Conservation (phyloP, 768 basidiomycete genomes). For the Agrocybe pediades region DNA sequence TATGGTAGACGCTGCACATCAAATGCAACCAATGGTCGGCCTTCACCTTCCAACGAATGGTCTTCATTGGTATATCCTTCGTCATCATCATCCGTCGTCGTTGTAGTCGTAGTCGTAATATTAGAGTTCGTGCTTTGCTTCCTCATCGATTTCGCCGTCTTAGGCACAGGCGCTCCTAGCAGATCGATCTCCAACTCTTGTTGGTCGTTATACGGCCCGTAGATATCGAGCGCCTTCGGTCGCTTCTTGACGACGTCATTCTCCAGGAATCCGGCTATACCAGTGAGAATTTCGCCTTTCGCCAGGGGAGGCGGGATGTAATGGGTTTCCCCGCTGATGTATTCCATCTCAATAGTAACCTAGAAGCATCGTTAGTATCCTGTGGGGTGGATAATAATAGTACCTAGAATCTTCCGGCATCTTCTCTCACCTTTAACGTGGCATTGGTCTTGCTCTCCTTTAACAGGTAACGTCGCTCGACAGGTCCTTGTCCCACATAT, state of each 20-base stretch:
- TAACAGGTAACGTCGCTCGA: slow-evolving; percentile 68
- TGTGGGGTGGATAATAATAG: neutral
- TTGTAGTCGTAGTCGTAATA: neutral
- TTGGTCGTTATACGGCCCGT: slow-evolving; percentile 38
- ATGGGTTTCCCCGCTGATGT: slow-evolving; percentile 52
- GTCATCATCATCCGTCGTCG: slow-evolving; percentile 4
- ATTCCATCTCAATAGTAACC: slow-evolving; percentile 59
- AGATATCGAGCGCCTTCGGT: slow-evolving; percentile 51
- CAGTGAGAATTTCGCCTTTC: slow-evolving; percentile 71
- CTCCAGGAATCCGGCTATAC: slow-evolving; percentile 63
- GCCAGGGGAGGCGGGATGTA: slow-evolving; percentile 71
- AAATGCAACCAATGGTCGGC: slow-evolving; percentile 26
- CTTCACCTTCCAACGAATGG: neutral
- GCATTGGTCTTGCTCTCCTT: slow-evolving; percentile 80
- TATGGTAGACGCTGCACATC: slow-evolving; percentile 47
- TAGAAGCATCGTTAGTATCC: slow-evolving; percentile 23
- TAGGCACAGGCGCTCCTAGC: slow-evolving; percentile 24
- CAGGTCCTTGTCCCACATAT: slow-evolving; percentile 61
- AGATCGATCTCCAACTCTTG: slow-evolving; percentile 39
- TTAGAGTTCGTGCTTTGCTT: neutral
- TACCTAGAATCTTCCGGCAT: no score
- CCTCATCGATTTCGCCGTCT: slow-evolving; percentile 17
- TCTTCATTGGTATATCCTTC: slow-evolving; percentile 10
- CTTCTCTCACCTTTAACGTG: slow-evolving; percentile 59
- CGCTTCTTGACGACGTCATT: slow-evolving; percentile 55